Conservation (phyloP, 2,329 filamentous ascomycete species). For the Nannizziopsis arthrosporioides region DNA sequence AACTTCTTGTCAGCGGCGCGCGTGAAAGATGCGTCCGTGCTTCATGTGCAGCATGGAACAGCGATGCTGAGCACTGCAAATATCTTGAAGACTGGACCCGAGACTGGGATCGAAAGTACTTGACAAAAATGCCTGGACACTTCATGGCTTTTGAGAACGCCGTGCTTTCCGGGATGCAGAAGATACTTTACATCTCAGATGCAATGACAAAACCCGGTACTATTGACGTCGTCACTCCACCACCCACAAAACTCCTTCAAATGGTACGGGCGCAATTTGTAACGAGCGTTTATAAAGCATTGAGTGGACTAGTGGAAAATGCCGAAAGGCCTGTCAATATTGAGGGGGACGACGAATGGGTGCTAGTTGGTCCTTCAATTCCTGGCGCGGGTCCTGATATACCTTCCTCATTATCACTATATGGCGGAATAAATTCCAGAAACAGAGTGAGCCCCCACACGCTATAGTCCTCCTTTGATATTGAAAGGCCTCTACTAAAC, state of each 20-base stretch:
- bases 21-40: conserved; percentile 78
- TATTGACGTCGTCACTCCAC: conserved; percentile 69
- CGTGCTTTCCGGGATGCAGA: conserved; percentile 77
- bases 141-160: conserved; percentile 79
- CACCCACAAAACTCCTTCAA: conserved; percentile 74
- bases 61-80: conserved; percentile 85
- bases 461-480: conserved; percentile 15
- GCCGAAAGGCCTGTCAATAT: conserved; percentile 64
- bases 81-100: conserved; percentile 88
- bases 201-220: conserved; percentile 63
- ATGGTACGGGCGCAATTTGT: conserved; percentile 89
- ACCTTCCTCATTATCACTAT: conserved; percentile 33
- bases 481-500: not conserved
- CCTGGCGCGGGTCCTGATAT: conserved; percentile 23
- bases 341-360: conserved; percentile 44
- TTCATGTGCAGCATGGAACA: conserved; percentile 82
- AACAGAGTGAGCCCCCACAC: conserved; percentile 35
- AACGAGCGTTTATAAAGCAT: conserved; percentile 80
- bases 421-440: conserved; percentile 42
- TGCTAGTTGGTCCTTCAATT: conserved; percentile 34
- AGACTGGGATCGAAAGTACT: conserved; percentile 65
- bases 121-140: conserved; percentile 79
- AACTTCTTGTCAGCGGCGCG: conserved; percentile 60
- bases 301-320: conserved; percentile 95
- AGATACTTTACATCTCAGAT: conserved; percentile 86